Evolutionary conservation across 2,329 filamentous ascomycete genomes (phyloP), one percentile per base, ranked within the genome.

Genomic region (Claviceps capensis): DNA sequence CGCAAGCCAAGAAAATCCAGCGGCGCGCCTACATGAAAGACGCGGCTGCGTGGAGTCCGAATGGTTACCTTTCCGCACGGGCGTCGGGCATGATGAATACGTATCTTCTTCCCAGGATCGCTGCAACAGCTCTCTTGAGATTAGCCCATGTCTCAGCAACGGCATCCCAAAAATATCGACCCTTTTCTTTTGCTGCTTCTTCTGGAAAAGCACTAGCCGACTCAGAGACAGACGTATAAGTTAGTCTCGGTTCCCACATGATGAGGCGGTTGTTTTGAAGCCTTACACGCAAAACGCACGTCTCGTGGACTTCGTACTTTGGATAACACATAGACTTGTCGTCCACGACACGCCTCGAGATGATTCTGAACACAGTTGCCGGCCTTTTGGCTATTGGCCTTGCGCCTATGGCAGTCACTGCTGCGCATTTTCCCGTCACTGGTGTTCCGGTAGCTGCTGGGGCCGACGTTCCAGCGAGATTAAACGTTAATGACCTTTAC

Each of bases 401-500:
- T 43, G 57, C 56, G 51, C 52, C 60, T 41, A 48, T 60, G 19
- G 58, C 59, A 47, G 59, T 57, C 50, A 49, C 50, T 48, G 63
- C 58, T 45, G 56, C 64, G 48, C 60, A 56, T 37, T 58, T 62
- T 49, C 60, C 65, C 17, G 56, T 76, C 7, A 66, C 67, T 22
- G 73, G 74, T 48, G 64, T 65, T 44, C 57, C 59, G 17, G 63
- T 73, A 52, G 62, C 69, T 54, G 45, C 53, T 19, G 70, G 69
- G 14, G 68, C 69, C 3, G 64, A 68, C 48, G 65, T 69, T 26
- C 76, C 76, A 6, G 52, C 63, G 43, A 69, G 76, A 50, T 63
- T 64, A 53, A 72, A 74, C 54, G 73, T 80, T 55, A 73, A 75
- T 56, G 65, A 68, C 5, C 59, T 79, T 8, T 66, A 70, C 47